Percentiles rank a stretch among this genome's conserved stretches.
These are phyloP conservation scores for Raffaelea deltoideospora DNA, from an alignment of 2,329 filamentous ascomycete genomes.

Conservation along the genomic window DNA sequence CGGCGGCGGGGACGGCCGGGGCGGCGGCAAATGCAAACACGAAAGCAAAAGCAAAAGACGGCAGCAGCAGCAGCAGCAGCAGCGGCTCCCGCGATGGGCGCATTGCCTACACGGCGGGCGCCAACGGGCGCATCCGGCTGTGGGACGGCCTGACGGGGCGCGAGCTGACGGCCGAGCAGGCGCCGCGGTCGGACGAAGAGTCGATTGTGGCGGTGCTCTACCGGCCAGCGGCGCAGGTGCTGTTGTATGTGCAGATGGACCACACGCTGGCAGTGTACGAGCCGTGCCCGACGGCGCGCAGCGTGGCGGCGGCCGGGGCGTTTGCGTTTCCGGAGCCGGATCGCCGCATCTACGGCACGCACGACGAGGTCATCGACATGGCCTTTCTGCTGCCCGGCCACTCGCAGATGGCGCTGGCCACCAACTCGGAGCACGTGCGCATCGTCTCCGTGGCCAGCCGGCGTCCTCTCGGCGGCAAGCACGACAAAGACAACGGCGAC, in stretches of 20 bases:
- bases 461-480: not conserved
- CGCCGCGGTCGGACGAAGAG: slow-evolving; percentile 42
- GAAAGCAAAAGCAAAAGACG: too few species aligned
- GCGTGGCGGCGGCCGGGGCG: slow-evolving; percentile 10
- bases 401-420: slow-evolving; percentile 76
- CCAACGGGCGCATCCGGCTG: slow-evolving; percentile 65
- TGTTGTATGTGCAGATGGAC: slow-evolving; percentile 76
- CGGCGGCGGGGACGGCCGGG: not conserved
- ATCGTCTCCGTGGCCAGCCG: slow-evolving; percentile 46
- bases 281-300: slow-evolving; percentile 3
- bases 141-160: slow-evolving; percentile 67
- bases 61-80: not conserved
- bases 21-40: too few species aligned
- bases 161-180: slow-evolving; percentile 65
- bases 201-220: slow-evolving; percentile 60
- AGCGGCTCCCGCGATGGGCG: slow-evolving; percentile 26
- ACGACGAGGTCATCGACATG: slow-evolving; percentile 94
- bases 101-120: slow-evolving; percentile 70
- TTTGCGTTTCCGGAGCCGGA: slow-evolving; percentile 30
- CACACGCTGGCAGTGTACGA: slow-evolving; percentile 26
- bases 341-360: slow-evolving; percentile 80
- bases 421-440: slow-evolving; percentile 86
- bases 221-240: slow-evolving; percentile 46
- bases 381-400: slow-evolving; percentile 70
- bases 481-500: slow-evolving; percentile 12